Evolutionary conservation across 306 rosid species (phyloP), one percentile per base, ranked within the genome.

Genomic region (Aeschynomene evenia): DNA sequence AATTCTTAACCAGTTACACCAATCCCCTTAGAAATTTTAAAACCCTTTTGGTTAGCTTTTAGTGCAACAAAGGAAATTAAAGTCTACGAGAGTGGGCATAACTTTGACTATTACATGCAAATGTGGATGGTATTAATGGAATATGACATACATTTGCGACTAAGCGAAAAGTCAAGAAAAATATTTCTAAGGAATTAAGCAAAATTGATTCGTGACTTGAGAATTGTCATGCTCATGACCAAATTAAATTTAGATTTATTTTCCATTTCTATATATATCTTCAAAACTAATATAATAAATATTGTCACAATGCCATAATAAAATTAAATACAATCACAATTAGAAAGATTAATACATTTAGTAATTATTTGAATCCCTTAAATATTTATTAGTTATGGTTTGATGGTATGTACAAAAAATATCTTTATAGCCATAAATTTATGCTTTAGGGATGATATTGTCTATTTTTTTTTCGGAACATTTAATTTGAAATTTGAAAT

Each of bases 71-170:
- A n/a, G n/a, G 13, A 22, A 22, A 23, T 15, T 21, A 74, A 80
- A 85, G 96, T 86, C 88, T 14, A 74, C 24, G 15, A 39, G 73
- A 48, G 81, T 73, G 72, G 86, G 86, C 85, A 81, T 54, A 60
- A 74, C 26, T 63, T 83, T 86, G 92, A 86, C 84, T 71, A 70
- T 56, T 61, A 18, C 23, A 33, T 21, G 23, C 26, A 63, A 22
- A 23, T 71, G 2, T 43, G 63, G 45, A 40, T 42, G 42, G 51
- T n/a, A n/a, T n/a, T n/a, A 15, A n/a, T 29, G 68, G 46, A 26
- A 52, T n/a, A n/a, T n/a, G n/a, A n/a, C 37, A 43, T 46, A 19
- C 67, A 64, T 60, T 59, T 45, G 34, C 59, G 59, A 45, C 28
- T 15, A 18, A 45, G 40, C 73, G 50, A 60, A 76, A 74, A 63